Base-by-base conservation (phyloP, 352 stramenopile species). In the Phytophthora constricta region DNA sequence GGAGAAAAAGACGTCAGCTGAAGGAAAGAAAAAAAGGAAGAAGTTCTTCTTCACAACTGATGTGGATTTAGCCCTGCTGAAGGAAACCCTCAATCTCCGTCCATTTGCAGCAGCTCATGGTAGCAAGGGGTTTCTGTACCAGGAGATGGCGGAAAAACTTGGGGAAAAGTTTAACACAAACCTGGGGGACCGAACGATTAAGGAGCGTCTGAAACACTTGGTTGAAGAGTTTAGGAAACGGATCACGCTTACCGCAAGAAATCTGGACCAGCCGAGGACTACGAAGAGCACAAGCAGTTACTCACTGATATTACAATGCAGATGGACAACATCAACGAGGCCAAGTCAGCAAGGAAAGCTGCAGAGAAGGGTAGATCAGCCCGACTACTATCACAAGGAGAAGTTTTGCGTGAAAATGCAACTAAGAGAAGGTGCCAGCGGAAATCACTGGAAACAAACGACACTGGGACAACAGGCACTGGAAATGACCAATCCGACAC, bases 241-340 rank as follows among this genome's bases (percentile, higher is more conserved):
- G 31, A 37, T 11, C 7, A 11, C 13, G 31, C 31, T 37, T 37
- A 13, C 13, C 31, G 31, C 7, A 37, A 37, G 31, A 47, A 56
- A 48, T 62, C 26, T 20, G 33, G 56, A 13, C 33, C 54, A 20
- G 43, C 28, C 49, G 56, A 63, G 46, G 23, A 41, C 25, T 57
- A 52, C n/a, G 55, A 46, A 17, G 46, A 64, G 33, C 34, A 45
- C 45, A 56, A 63, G 23, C 45, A 33, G 4, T 41, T 62, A 9
- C 31, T 55, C 11, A 43, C 45, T 48, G 55, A 56, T 43, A 48
- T 55, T n/a, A 19, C 20, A 3, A 16, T 49, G 8, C 39, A 14
- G 4, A 25, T 54, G 47, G 7, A 27, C 5, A 27, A 54, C 10
- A 7, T 54, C 11, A 27, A 41, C 1, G 47, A 11, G n/a, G 39